Evolutionary conservation across 805 yeast species (phyloP), one percentile per base, ranked within the genome.

Genomic region (Starmerella stigmatis): DNA sequence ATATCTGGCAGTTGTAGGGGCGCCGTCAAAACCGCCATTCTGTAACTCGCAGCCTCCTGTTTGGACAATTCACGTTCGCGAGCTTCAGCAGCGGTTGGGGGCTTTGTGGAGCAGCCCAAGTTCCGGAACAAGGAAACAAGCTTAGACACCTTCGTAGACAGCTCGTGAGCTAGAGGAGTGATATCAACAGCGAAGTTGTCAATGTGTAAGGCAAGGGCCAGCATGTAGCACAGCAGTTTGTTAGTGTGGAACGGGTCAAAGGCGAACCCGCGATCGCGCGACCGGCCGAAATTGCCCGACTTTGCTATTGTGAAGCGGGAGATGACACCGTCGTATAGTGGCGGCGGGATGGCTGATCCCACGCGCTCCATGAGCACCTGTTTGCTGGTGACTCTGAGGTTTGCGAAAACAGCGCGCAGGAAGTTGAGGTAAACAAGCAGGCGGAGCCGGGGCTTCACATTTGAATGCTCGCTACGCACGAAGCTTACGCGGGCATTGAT

Each of bases 191-290:
- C 68, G 65, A 76, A 89, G 49, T 75, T 78, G 61, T 85, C 85
- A 45, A 88, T 70, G 61, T 81, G 89, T 59, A 92, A 67, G 31
- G 82, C 70, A 32, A 81, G 64, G 5, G 81, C 82, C 49, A 92
- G 67, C 39, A 86, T 68, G 64, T 76, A 81, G 64, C 95, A 82
- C 53, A 92, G 68, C 40, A 92, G 69, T 64, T 81, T 86, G 65
- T 86, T 95, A 63, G 86, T 95, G 59, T 77, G 75, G 56, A 76
- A 80, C 32, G 97, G 96, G 59, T 92, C 96, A 49, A 92, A 75
- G 50, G 74, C 69, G 61, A 75, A 89, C n/a, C 80, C 72, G 55
- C 79, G 74, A 51, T 80, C 86, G 60, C 79, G 81, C n/a, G 82
- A 67, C 62, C 75, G 78, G 47, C 92, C 94, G 51, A 76, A 73